Base-by-base conservation (phyloP, 352 stramenopile species). In the Globisporangium lucens region DNA sequence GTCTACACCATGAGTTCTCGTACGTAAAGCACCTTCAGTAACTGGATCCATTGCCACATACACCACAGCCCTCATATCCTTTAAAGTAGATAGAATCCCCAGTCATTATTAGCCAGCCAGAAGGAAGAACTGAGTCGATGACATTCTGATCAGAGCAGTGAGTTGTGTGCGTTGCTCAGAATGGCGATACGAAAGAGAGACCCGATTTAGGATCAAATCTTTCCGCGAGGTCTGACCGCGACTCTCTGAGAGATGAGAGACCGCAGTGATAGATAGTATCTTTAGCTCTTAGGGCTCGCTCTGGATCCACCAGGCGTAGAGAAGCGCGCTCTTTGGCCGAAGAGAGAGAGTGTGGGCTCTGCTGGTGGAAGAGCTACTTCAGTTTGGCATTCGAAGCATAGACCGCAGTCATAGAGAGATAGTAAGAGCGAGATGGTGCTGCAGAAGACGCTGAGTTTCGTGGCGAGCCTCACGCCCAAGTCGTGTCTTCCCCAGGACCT, bases 371-470 rank as follows among this genome's bases (percentile, higher is more conserved):
- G 20, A 61, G 33, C 33, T 33, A n/a, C 56, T 47, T 33, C 64
- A 57, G 38, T 69, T 69, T 52, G 1, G 30, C 33, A 60, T 56
- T 58, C 43, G n/a, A 49, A 47, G 10, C 46, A 9, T 8, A 24
- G 41, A 38, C 13, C 20, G 1, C 47, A 62, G 35, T 27, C 36
- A 27, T 10, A 36, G 15, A 33, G 13, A 66, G 56, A 55, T 22
- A 12, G 22, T 63, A 5, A 41, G 22, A 60, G 36, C n/a, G 7
- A 59, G 55, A 46, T 82, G 75, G 75, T 80, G 55, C 69, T 82
- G 60, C 76, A 82, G 65, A 75, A 76, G 64, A 68, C 73, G 62
- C 62, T 74, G 29, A 75, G 66, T 64, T 82, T 79, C 60, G 73
- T 73, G 38, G 70, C 65, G 22, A 69, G 55, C 15, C 73, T 69